Percentiles rank a stretch among this genome's conserved stretches.
Evolutionary conservation across 2,329 filamentous ascomycete species (phyloP).

Genomic region (Rhytidhysteron rufulum): DNA sequence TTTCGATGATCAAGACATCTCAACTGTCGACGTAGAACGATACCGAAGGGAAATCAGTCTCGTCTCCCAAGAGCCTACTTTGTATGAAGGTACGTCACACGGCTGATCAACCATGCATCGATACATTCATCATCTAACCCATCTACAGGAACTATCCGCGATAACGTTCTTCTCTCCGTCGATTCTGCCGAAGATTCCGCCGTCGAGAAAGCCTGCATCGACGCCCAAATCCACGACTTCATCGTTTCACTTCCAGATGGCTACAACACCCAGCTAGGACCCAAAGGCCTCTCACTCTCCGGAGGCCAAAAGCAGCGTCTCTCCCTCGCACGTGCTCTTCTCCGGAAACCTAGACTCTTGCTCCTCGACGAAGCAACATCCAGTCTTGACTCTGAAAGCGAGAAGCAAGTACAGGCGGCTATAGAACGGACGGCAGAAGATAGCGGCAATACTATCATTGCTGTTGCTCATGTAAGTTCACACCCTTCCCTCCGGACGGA

Average conservation of each 20-base stretch:
- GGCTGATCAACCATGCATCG: too few relatives aligned
- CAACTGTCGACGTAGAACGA: conserved; percentile 27
- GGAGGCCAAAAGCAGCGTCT: conserved; percentile 36
- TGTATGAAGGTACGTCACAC: conserved; percentile 35
- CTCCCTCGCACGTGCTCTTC: conserved; percentile 27
- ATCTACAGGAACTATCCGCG: conserved; percentile 28
- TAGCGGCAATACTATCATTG: conserved; percentile 27
- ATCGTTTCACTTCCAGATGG: conserved; percentile 31
- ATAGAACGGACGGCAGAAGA: conserved; percentile 29
- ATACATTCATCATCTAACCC: too few relatives aligned
- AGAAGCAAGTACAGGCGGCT: conserved; percentile 31
- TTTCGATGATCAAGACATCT: conserved; percentile 42
- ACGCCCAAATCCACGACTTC: conserved; percentile 39
- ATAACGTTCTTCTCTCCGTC: conserved; percentile 36
- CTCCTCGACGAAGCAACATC: conserved; percentile 35
- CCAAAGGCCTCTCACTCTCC: conserved; percentile 30
- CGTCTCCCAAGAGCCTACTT: conserved; percentile 45
- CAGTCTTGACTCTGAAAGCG: conserved; percentile 28
- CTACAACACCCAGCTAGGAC: conserved; percentile 31
- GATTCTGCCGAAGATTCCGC: conserved; percentile 23
- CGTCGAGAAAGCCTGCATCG: conserved; percentile 28
- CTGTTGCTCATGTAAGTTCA: conserved; percentile 26
- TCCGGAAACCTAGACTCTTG: conserved; percentile 27
- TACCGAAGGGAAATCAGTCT: conserved; percentile 43
- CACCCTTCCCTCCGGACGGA: neutral